Conservation (phyloP, 169 alveolate genomes). For the Plasmodium fragile region DNA sequence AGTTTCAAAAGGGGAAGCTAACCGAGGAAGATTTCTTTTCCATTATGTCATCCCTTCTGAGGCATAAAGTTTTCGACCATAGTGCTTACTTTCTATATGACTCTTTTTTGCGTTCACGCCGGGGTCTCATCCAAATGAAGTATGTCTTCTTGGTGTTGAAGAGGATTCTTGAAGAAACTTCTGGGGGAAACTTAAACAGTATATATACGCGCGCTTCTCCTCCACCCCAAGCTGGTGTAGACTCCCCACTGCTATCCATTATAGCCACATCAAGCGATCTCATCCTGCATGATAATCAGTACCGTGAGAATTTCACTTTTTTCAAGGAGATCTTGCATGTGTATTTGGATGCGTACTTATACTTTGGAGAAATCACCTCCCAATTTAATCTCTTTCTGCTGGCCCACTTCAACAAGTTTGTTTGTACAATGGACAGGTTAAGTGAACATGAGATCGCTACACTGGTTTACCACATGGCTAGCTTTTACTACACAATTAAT, state of each 20-base stretch:
- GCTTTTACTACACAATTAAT: conserved; percentile 33
- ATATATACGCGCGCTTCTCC: background rate
- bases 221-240: background rate
- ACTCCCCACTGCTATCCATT: background rate
- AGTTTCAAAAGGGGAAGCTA: background rate
- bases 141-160: conserved; percentile 15
- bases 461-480: conserved; percentile 10
- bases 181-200: background rate
- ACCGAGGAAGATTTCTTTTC: conserved; percentile 30
- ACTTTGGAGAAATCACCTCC: background rate
- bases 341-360: conserved; percentile 12
- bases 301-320: background rate
- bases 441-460: background rate
- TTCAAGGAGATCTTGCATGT: conserved; percentile 45
- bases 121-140: background rate
- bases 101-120: background rate
- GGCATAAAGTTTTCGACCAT: background rate
- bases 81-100: background rate
- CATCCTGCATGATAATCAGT: conserved; percentile 2
- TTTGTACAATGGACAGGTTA: background rate
- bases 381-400: conserved; percentile 15
- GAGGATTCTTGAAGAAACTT: conserved; percentile 6
- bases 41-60: conserved; percentile 28
- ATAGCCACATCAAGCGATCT: background rate
- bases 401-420: conserved; percentile 14